Conservation (phyloP, 306 rosid species). For the Glycine soja region DNA sequence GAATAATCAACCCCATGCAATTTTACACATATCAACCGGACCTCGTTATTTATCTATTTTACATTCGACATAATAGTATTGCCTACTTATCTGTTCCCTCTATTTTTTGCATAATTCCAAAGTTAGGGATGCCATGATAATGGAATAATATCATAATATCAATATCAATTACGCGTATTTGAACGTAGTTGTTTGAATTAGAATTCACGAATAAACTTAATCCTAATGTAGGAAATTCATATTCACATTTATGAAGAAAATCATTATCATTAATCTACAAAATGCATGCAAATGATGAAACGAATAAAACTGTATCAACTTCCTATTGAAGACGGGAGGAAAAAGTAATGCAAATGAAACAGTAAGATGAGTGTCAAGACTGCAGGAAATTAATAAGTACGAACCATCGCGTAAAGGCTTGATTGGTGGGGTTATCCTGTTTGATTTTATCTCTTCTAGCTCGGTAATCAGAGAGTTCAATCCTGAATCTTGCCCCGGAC, state of each 20-base stretch:
- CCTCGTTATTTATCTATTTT: conserved; percentile 16
- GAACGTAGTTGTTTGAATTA: conserved; percentile 21
- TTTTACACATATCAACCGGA: conserved; percentile 28
- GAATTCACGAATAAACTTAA: conserved; percentile 29
- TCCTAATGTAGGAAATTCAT: conserved; percentile 4
- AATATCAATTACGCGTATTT: conserved; percentile 3
- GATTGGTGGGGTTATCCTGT: conserved; percentile 43
- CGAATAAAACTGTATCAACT: conserved; percentile 11
- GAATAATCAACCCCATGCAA: conserved; percentile 35
- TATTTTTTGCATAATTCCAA: conserved; percentile 15
- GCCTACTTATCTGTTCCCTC: conserved; percentile 12
- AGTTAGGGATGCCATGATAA: not conserved
- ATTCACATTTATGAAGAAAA: conserved; percentile 15
- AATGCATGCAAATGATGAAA: conserved; percentile 3
- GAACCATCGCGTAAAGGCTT: conserved; percentile 71
- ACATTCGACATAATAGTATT: not conserved
- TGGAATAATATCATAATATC: not conserved
- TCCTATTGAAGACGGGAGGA: conserved; percentile 7
- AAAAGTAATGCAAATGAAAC: conserved; percentile 25
- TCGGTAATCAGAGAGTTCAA: conserved; percentile 45
- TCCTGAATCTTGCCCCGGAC: conserved; percentile 52
- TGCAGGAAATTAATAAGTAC: conserved; percentile 42
- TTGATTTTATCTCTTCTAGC: conserved; percentile 52
- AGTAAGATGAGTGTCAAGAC: conserved; percentile 21
- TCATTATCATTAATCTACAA: not conserved